Evolutionary conservation across 2,329 filamentous ascomycete genomes (phyloP).

Genomic region (Colletotrichum sp.): DNA sequence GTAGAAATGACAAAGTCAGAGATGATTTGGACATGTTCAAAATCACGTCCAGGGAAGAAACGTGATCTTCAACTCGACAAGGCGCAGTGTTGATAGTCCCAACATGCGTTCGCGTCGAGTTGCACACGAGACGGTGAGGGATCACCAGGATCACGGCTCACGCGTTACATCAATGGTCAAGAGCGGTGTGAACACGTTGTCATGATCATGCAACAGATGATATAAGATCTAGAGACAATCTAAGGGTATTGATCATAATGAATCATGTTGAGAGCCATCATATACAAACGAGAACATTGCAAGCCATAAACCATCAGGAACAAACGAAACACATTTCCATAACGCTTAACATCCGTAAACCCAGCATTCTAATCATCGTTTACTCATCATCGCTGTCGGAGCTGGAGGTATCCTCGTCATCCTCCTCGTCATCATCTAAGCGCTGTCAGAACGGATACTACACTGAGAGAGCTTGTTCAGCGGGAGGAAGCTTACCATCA

Average conservation of each 20-base stretch:
- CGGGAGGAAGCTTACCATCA: background rate
- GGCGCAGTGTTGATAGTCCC: background rate
- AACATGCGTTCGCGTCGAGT: background rate
- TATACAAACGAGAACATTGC: background rate
- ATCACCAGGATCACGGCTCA: background rate
- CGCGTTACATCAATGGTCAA: background rate
- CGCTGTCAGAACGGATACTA: background rate
- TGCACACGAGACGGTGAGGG: background rate
- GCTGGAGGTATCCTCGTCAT: conserved; percentile 13
- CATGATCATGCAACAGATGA: background rate
- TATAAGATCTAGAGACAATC: conserved; percentile 15
- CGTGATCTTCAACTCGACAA: rapidly evolving
- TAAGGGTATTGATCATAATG: conserved; percentile 19
- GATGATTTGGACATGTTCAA: rapidly evolving
- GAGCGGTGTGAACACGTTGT: background rate
- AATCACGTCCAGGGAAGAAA: background rate
- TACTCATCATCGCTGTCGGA: conserved; percentile 20
- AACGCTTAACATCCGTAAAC: background rate
- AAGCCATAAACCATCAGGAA: background rate
- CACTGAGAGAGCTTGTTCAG: background rate
- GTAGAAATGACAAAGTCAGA: background rate
- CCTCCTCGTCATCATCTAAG: conserved; percentile 1
- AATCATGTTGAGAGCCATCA: conserved; percentile 12
- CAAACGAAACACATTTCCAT: background rate
- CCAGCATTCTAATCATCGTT: background rate